Conservation (phyloP, 129 eudicot genomes). For the Flaveria robusta region DNA sequence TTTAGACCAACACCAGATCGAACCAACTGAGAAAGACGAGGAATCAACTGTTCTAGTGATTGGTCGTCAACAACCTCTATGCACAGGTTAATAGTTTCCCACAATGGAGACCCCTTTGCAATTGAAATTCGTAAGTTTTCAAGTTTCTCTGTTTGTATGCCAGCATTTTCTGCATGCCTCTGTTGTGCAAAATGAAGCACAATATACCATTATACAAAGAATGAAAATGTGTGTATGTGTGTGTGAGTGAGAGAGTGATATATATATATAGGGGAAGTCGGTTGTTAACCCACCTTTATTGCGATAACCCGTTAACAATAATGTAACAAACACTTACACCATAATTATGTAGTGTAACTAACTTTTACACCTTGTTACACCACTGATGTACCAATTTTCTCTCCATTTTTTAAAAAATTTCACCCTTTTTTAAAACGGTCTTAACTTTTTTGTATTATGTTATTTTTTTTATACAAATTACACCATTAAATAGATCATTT, state of each 20-base stretch:
- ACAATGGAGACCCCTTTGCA: constrained; percentile 94
- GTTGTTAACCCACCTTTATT: no score
- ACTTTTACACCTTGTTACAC: no score
- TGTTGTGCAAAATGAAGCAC: constrained; percentile 23
- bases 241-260: neutral
- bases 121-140: constrained; percentile 86
- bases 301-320: no score
- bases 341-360: no score
- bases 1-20: constrained; percentile 96
- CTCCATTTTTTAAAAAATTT: no score
- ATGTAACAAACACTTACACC: no score
- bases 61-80: constrained; percentile 74
- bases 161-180: constrained; percentile 94
- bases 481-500: no score
- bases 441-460: no score
- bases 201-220: neutral
- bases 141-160: constrained; percentile 94
- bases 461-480: no score
- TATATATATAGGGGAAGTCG: no score
- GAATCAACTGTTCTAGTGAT: constrained; percentile 80
- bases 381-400: no score
- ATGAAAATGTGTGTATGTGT: neutral
- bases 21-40: constrained; percentile 88
- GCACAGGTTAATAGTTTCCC: constrained; percentile 95
- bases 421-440: no score